A percentile compares a stretch with the other conserved stretches of the same genome.
Evolutionary conservation across 2,329 filamentous ascomycete genomes (phyloP).

Genomic region (Colletotrichum gigasporum): DNA sequence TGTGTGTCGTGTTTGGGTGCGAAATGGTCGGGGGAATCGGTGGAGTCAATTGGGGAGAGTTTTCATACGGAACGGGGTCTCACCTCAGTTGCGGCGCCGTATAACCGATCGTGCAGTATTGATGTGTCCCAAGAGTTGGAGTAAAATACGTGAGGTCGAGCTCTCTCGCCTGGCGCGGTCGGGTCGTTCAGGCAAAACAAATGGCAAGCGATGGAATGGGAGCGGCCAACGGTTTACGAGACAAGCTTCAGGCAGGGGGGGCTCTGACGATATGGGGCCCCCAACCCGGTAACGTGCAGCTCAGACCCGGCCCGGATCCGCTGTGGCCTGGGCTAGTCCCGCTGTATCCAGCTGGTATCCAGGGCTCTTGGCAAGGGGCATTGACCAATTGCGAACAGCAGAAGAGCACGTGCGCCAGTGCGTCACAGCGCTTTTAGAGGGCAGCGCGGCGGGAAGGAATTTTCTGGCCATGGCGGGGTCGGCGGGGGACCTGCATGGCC

Average conservation of each 20-base stretch:
- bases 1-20: not conserved
- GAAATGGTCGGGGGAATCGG: not conserved
- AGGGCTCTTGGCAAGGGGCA: conserved; percentile 18
- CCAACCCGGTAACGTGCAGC: conserved; percentile 12
- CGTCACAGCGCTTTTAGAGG: conserved; percentile 23
- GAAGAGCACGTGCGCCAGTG: conserved; percentile 25
- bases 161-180: conserved; percentile 21
- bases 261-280: not conserved
- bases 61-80: conserved; percentile 5
- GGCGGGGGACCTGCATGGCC: conserved; percentile 1
- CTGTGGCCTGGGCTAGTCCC: conserved; percentile 3
- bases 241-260: conserved; percentile 27
- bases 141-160: not conserved
- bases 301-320: conserved; percentile 12
- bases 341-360: conserved; percentile 15
- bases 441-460: not conserved
- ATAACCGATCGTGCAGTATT: not conserved
- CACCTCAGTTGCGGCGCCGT: conserved; percentile 14
- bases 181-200: conserved; percentile 25
- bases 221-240: conserved; percentile 28
- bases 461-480: conserved; percentile 25
- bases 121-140: conserved; percentile 8
- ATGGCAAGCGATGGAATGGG: conserved; percentile 23
- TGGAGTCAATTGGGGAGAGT: conserved; percentile 6
- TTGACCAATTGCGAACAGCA: conserved; percentile 26